These are phyloP conservation scores for Puya raimondii DNA, from an alignment of 176 grass and related monocot species.

Conservation along the genomic window DNA sequence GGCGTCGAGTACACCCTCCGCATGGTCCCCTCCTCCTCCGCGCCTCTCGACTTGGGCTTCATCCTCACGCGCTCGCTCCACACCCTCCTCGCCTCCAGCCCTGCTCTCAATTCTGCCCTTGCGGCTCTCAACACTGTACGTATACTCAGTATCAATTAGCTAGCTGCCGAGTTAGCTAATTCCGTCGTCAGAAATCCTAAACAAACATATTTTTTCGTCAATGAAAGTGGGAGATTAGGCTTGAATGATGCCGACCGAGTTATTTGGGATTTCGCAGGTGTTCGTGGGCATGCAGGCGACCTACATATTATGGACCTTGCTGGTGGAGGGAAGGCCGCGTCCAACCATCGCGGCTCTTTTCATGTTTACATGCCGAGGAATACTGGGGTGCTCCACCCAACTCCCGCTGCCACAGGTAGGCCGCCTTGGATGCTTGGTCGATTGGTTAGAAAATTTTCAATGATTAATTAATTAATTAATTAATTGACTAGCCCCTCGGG, in stretches of 20 bases:
- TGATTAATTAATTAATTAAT: too few relatives aligned
- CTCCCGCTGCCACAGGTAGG: conserved; percentile 57
- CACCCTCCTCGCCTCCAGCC: conserved; percentile 34
- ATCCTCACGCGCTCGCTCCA: conserved; percentile 41
- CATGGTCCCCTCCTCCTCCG: conserved; percentile 47
- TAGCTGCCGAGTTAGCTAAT: background rate
- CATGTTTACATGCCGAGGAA: conserved; percentile 85
- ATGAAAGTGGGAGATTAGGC: background rate
- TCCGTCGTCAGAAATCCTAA: background rate
- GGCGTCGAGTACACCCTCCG: conserved; percentile 86
- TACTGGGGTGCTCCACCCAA: conserved; percentile 78
- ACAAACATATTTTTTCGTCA: background rate
- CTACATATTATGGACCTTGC: conserved; percentile 88
- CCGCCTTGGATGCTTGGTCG: too few relatives aligned
- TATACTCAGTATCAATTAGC: background rate
- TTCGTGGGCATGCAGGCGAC: conserved; percentile 82
- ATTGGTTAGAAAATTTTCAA: too few relatives aligned
- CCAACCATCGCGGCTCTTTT: conserved; percentile 65
- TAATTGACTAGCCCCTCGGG: too few relatives aligned
- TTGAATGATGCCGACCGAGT: too few relatives aligned
- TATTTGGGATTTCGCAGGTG: conserved; percentile 29
- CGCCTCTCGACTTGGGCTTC: conserved; percentile 77
- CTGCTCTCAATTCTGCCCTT: conserved; percentile 68
- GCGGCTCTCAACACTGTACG: conserved; percentile 86
- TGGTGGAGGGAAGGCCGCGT: conserved; percentile 58